A percentile compares a stretch with the other conserved stretches of the same genome.
phyloP scores from a whole-genome alignment of 805 yeast species.

The Wickerhamiella lipophila region DNA sequence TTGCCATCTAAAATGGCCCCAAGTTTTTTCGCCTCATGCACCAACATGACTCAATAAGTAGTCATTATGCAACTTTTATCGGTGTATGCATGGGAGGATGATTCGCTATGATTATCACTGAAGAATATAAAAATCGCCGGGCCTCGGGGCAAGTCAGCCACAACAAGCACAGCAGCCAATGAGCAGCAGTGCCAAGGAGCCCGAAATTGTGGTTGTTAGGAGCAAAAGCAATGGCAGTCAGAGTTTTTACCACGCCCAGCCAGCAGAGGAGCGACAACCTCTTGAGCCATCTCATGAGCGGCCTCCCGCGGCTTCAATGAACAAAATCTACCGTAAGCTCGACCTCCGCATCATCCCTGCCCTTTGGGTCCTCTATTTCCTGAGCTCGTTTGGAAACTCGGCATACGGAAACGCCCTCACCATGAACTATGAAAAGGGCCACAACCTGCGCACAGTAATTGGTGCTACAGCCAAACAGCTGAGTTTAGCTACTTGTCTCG shows the following conservation, averaged over 20 bases:
- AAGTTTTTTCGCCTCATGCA: not conserved
- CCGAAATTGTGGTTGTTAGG: constrained; percentile 2
- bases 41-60: not conserved
- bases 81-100: not conserved
- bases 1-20: not conserved
- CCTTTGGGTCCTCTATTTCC: constrained; percentile 63
- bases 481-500: constrained; percentile 66
- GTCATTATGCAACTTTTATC: not conserved
- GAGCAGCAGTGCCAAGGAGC: not conserved
- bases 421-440: constrained; percentile 53
- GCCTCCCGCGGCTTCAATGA: constrained; percentile 14
- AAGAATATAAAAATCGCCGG: not conserved
- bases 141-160: not conserved
- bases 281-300: too few species aligned
- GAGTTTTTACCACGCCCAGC: not conserved
- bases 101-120: not conserved
- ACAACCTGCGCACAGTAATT: constrained; percentile 46
- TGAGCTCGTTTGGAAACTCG: constrained; percentile 64
- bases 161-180: not conserved
- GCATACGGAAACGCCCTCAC: constrained; percentile 72
- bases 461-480: constrained; percentile 42
- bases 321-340: constrained; percentile 39
- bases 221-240: constrained; percentile 3
- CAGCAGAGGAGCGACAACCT: too few species aligned
- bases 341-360: constrained; percentile 71